A percentile compares a stretch with the other conserved stretches of the same genome.
Conservation (phyloP, 31 red algal genomes). For the Endocladia muricata region DNA sequence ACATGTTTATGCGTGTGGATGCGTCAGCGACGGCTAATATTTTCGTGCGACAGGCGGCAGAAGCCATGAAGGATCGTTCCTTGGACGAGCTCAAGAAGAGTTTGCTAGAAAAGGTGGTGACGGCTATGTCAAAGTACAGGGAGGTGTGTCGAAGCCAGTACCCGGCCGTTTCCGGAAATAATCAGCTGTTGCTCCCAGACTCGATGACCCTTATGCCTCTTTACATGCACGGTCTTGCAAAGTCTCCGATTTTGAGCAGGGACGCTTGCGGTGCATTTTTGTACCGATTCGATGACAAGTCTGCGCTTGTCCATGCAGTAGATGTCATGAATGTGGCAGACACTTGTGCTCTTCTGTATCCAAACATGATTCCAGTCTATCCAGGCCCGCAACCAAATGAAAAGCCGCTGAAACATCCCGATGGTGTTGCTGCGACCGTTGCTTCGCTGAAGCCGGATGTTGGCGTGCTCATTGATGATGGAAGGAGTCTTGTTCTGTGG, state of each 20-base stretch:
- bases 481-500: constrained; percentile 78
- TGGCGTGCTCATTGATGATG: constrained; percentile 85
- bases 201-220: constrained; percentile 81
- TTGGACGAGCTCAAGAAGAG: constrained; percentile 66
- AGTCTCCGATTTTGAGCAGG: constrained; percentile 64
- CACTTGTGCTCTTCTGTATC: constrained; percentile 74
- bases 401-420: constrained; percentile 36
- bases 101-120: constrained; percentile 66
- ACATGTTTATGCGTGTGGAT: constrained; percentile 77
- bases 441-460: constrained; percentile 55
- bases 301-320: constrained; percentile 64
- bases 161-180: constrained; percentile 21
- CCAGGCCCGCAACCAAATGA: constrained; percentile 26
- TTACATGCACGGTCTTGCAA: constrained; percentile 80
- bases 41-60: constrained; percentile 60
- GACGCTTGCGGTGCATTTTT: constrained; percentile 74
- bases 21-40: constrained; percentile 74
- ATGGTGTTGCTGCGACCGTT: constrained; percentile 58
- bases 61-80: constrained; percentile 61
- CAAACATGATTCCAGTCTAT: constrained; percentile 78
- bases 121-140: constrained; percentile 74
- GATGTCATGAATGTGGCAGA: constrained; percentile 70
- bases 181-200: constrained; percentile 86
- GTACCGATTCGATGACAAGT: constrained; percentile 88
- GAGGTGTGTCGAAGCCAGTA: constrained; percentile 67